Percentiles rank a stretch among this genome's conserved stretches.
Evolutionary conservation across 2,329 filamentous ascomycete genomes (phyloP).

Genomic region (Neopestalotiopsis rosae): DNA sequence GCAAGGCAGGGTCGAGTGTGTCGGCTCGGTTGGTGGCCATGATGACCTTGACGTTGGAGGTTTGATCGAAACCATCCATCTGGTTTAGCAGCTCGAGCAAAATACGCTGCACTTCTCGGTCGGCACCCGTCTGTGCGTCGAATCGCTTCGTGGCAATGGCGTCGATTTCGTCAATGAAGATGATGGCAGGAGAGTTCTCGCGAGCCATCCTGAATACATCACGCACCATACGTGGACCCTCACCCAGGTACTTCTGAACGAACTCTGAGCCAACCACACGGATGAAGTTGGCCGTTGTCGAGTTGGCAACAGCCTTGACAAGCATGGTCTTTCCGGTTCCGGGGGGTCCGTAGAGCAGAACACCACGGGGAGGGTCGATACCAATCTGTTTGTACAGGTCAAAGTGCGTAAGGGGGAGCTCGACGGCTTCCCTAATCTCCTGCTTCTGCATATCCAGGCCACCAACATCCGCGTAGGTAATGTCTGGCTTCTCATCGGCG

Average conservation of each 20-base stretch:
- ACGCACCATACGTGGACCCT: slow-evolving; percentile 97
- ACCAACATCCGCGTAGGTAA: slow-evolving; percentile 97
- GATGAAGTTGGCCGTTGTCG: slow-evolving; percentile 97
- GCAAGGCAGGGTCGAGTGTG: slow-evolving; percentile 91
- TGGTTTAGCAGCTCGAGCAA: slow-evolving; percentile 96
- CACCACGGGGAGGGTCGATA: slow-evolving; percentile 96
- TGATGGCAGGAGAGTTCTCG: slow-evolving; percentile 97
- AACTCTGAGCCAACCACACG: slow-evolving; percentile 98
- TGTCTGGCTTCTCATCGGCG: slow-evolving; percentile 94
- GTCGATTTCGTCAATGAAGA: slow-evolving; percentile 99
- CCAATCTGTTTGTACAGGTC: slow-evolving; percentile 99
- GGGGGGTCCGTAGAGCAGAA: slow-evolving; percentile 93
- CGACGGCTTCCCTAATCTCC: slow-evolving; percentile 96
- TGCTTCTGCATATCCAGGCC: slow-evolving; percentile 99
- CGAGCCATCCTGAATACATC: slow-evolving; percentile 99
- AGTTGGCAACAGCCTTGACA: slow-evolving; percentile 98
- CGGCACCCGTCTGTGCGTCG: slow-evolving; percentile 96
- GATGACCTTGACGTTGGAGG: slow-evolving; percentile 98
- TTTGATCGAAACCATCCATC: slow-evolving; percentile 99
- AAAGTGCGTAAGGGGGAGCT: slow-evolving; percentile 95
- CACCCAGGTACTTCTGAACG: slow-evolving; percentile 97
- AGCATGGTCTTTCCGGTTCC: slow-evolving; percentile 89
- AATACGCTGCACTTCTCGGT: slow-evolving; percentile 98
- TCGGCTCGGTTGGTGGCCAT: slow-evolving; percentile 99
- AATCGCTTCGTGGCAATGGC: slow-evolving; percentile 99